These are phyloP conservation scores for Aspergillus incahuasiensis DNA, from an alignment of 495 filamentous ascomycete species.

Conservation along the genomic window DNA sequence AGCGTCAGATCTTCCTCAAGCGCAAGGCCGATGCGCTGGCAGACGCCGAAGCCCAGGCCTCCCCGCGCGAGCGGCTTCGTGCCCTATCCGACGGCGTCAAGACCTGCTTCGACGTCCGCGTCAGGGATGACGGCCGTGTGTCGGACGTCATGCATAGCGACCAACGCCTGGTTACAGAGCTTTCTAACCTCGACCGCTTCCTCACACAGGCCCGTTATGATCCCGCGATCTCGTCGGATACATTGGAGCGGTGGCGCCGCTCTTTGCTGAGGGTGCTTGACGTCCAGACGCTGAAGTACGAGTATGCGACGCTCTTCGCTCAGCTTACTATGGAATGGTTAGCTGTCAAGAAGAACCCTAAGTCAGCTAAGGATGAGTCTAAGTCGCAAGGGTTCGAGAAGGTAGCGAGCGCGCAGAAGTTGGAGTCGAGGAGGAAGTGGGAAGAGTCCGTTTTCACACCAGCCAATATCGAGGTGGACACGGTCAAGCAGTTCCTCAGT, in stretches of 20 bases:
- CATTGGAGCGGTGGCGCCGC: slow-evolving; percentile 8
- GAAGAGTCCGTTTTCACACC: slow-evolving; percentile 9
- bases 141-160: background rate
- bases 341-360: slow-evolving; percentile 1
- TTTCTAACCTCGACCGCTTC: slow-evolving; percentile 13
- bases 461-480: background rate
- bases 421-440: slow-evolving; percentile 11
- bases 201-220: slow-evolving; percentile 15
- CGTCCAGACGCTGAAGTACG: slow-evolving; percentile 14
- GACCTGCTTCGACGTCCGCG: slow-evolving; percentile 8
- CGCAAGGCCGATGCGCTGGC: slow-evolving; percentile 4
- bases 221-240: slow-evolving; percentile 9
- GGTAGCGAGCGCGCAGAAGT: background rate
- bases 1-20: slow-evolving; percentile 6
- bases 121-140: slow-evolving; percentile 6
- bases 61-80: background rate
- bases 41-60: background rate
- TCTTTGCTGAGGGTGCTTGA: slow-evolving; percentile 9
- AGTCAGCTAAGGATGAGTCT: background rate
- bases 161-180: background rate
- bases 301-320: slow-evolving; percentile 14
- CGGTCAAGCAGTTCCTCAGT: slow-evolving; percentile 1
- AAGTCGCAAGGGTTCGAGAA: slow-evolving; percentile 6
- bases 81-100: slow-evolving; percentile 5
- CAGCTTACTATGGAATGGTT: slow-evolving; percentile 18